Evolutionary conservation across 192 early-diverging fungal genomes (phyloP).

Genomic region (Podila minutissima): DNA sequence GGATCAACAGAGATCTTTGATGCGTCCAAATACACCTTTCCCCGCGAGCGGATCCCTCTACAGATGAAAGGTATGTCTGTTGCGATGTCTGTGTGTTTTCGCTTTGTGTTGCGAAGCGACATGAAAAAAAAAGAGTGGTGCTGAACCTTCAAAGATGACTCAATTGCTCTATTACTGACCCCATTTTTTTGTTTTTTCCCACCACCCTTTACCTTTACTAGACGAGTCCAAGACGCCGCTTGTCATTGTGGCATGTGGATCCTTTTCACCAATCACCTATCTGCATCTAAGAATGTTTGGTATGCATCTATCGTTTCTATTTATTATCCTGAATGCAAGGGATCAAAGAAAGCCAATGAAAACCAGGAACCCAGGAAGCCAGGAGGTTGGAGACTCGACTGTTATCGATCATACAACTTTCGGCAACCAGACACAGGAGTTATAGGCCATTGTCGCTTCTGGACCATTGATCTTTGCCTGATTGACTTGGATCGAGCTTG

Average conservation of each 20-base stretch:
- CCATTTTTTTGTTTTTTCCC: background rate
- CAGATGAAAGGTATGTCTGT: slow-evolving; percentile 35
- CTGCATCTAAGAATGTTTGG: slow-evolving; percentile 99
- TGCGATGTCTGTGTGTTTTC: background rate
- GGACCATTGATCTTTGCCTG: too few relatives aligned
- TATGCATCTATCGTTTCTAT: slow-evolving; percentile 52
- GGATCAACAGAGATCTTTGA: slow-evolving; percentile 49
- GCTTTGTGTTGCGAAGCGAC: background rate
- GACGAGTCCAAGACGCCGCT: slow-evolving; percentile 81
- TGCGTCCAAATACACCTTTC: slow-evolving; percentile 42
- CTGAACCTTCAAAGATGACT: slow-evolving; percentile 1
- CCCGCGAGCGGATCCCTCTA: slow-evolving; percentile 30
- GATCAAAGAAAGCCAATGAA: background rate
- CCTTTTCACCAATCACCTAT: slow-evolving; percentile 97
- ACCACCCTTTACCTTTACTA: slow-evolving; percentile 16
- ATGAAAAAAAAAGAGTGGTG: background rate
- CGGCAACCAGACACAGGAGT: too few relatives aligned
- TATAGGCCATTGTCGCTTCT: too few relatives aligned
- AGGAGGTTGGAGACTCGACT: background rate
- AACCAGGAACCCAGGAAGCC: too few relatives aligned
- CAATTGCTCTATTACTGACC: background rate
- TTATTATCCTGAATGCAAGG: background rate
- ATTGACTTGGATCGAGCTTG: too few relatives aligned
- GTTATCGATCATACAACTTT: too few relatives aligned
- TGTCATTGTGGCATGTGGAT: slow-evolving; percentile 96